Evolutionary conservation across 192 early-diverging fungal species (phyloP).

Genomic region (Anaeromyces robustus): DNA sequence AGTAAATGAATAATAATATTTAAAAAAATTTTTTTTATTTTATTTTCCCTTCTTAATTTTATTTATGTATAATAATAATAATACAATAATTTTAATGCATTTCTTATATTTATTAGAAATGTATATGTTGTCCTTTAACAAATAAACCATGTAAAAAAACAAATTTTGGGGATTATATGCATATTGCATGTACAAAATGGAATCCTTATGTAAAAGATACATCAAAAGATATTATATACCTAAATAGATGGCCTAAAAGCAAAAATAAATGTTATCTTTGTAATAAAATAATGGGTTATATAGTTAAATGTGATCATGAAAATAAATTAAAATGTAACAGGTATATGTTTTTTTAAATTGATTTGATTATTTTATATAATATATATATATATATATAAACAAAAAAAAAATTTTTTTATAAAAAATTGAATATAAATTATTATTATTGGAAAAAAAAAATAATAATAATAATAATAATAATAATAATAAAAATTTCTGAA

Average conservation of each 20-base stretch:
- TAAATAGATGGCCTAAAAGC: not conserved
- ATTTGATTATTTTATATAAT: no score
- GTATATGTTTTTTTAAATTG: not conserved
- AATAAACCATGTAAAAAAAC: not conserved
- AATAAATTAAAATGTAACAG: not conserved
- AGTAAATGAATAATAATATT: no score
- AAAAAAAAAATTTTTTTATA: no score
- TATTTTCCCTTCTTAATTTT: no score
- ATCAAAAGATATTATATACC: not conserved
- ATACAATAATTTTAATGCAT: no score
- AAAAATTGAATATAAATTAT: no score
- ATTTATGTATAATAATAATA: no score
- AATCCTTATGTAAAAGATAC: not conserved
- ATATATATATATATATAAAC: no score
- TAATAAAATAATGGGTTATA: not conserved
- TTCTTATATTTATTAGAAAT: not conserved
- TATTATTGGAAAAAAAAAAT: not conserved
- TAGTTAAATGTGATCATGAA: not conserved
- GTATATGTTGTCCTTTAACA: not conserved
- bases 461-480: no score
- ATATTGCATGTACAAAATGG: not conserved
- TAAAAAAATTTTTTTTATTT: no score
- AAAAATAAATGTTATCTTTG: not conserved
- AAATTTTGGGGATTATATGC: not conserved
- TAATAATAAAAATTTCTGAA: no score